Conservation (phyloP, 306 rosid species). For the Gastrolobium villosum region DNA sequence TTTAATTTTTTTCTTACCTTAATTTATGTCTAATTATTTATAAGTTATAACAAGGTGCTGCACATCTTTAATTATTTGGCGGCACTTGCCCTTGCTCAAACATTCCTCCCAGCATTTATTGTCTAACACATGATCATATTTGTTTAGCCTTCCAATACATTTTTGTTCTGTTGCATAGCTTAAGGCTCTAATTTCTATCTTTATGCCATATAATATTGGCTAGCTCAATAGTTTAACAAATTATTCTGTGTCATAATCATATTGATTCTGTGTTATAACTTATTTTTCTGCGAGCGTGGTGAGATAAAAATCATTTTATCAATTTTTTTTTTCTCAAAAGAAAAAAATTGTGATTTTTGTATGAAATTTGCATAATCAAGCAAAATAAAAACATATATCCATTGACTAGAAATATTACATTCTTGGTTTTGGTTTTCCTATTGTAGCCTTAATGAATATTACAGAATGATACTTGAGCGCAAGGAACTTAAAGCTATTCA, state of each 20-base stretch:
- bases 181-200: background rate
- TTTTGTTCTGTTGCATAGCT: conserved; percentile 25
- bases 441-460: conserved; percentile 65
- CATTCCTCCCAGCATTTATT: conserved; percentile 17
- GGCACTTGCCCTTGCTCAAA: conserved; percentile 9
- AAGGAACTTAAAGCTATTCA: conserved; percentile 80
- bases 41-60: conserved; percentile 7
- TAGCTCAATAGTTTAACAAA: conserved; percentile 12
- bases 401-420: conserved; percentile 23
- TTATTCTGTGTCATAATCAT: too few relatives aligned
- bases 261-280: too few relatives aligned
- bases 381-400: conserved; percentile 18
- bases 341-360: background rate
- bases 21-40: background rate
- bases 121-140: background rate
- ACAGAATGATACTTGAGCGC: conserved; percentile 87
- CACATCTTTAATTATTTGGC: conserved; percentile 22
- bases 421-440: conserved; percentile 29
- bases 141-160: conserved; percentile 22
- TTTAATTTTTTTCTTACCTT: background rate
- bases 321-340: background rate
- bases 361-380: conserved; percentile 4
- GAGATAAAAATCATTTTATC: background rate
- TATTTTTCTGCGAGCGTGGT: background rate
- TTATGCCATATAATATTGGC: conserved; percentile 27